Evolutionary conservation across 176 grass and related monocot genomes (phyloP), one percentile per base, ranked within the genome.

Genomic region (Musa schizocarpa): DNA sequence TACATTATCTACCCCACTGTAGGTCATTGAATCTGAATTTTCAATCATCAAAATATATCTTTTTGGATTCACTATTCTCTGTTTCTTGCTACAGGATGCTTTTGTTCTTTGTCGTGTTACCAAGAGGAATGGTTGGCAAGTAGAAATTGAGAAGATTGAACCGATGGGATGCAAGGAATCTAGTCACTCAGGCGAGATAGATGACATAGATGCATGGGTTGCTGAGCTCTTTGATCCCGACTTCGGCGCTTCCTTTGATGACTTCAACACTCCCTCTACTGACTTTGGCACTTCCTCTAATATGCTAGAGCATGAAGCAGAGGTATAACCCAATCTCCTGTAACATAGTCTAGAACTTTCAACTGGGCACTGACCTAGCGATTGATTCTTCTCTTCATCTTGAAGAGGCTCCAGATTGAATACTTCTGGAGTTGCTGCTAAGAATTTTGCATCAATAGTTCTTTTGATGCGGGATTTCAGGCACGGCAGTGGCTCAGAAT

Each of bases 81-180:
- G 25, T 22, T 49, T 54, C 16, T 82, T 69, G 43, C 66, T 63
- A 23, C 82, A 97, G 94, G 94, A 98, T 76, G 71, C 81, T 5
- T 98, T 87, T 89, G 94, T 93, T 78, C 88, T 98, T 64, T 98
- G 94, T 74, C 90, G 90, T 76, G 79, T 98, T 78, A 98, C 94
- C 69, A 93, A 87, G 83, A 90, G 90, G 80, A 73, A 78, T 63
- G 82, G 79, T 52, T 93, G 87, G 72, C 66, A 82, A 54, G 22
- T 74, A 34, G 53, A 64, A 43, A 43, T 43, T 43, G 69, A 64
- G 16, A 52, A 20, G 34, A 19, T 8, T 65, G 74, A 66, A 22
- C 73, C 86, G 81, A 67, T 85, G 65, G 17, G 79, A 67, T 43
- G 52, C 61, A 55, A 63, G 73, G 84, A 71, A 71, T 19, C 24